Base-by-base conservation (phyloP, 1,284 basidiomycete genomes). In the Waitea zeae region DNA sequence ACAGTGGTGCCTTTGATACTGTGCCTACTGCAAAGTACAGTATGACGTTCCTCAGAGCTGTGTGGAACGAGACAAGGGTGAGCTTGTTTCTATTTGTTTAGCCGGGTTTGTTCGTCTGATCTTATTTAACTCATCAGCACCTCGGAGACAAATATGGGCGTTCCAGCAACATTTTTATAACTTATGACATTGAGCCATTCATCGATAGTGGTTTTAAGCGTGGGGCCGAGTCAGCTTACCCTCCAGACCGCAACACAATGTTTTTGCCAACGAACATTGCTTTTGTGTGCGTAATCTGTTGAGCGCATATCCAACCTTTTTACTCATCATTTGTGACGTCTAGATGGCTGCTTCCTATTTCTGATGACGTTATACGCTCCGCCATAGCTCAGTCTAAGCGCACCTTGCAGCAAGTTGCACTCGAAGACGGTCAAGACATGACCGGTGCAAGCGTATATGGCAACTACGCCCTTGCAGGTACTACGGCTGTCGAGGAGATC, bases 161-260 rank as follows among this genome's bases (percentile, higher is more conserved):
- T n/a, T n/a, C n/a, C n/a, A n/a, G n/a, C n/a, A n/a, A 35, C 37
- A 30, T 33, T 4, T 54, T 56, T 20, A 43, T 59, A 40, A 65
- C 63, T 9, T 73, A 70, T 43, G 62, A 57, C 36, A 54, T 70
- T 38, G 68, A 76, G 40, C 64, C 67, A 3, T 73, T 74, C 59
- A 53, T 68, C 3, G 47, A 62, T 1, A 46, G 44, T 17, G 42
- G 67, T 38, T 58, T 65, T 44, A 46, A 48, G 2, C 61, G 68
- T 42, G 54, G 49, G n/a, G 35, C 46, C 3, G 42, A 47, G 3
- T 54, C 66, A 2, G 67, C 67, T 0, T 72, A 59, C 44, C 68
- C 67, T 4, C 60, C 64, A 1, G 44, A 50, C 12, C 62, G 69
- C 35, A 39, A 48, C 2, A 44, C 41, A 4, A 42, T 62, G 36